Evolutionary conservation across 768 basidiomycete genomes (phyloP), one percentile per base, ranked within the genome.

Genomic region (Termitomyces sp.): DNA sequence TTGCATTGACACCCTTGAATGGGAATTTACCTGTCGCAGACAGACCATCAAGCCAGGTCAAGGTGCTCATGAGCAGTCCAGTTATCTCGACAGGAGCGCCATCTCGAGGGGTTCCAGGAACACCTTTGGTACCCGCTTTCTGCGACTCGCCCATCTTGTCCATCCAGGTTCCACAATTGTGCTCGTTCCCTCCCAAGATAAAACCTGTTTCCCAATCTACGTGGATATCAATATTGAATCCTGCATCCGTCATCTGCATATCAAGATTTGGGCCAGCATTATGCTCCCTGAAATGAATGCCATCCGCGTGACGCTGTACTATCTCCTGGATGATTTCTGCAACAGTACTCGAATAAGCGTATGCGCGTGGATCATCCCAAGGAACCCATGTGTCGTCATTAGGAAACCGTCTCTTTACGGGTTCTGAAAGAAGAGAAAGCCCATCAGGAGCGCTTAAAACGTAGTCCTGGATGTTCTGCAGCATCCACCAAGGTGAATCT

Each of bases 401-500:
- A 1, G 96, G 97, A 78, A 99, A 99, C 27, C 97, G 86, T n/a
- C 97, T 86, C 69, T 86, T 90, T 56, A 98, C 86, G 3, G 76
- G 74, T 65, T 96, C 94, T 1, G 84, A 78, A 31, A 98, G 82
- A 56, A 98, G 80, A 0, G 85, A 75, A 29, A 88, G 66, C 1
- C 97, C 97, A 60, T 93, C 88, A 0, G 97, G 95, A 0, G 90
- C 92, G 69, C 79, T 86, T 46, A 73, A 74, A 22, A 84, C 87
- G 69, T 98, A 98, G 69, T 98, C 94, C 66, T 98, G 97, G 55
- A 99, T 97, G 67, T 90, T 97, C 69, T 99, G 96, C 58, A 98
- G 70, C 91, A 98, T 96, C 93, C 94, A 98, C 96, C 95, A 98
- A 4, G 97, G 96, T 7, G 93, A 94, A 69, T 99, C 97, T 53